Conservation (phyloP, 345 rosid genomes). For the Euclidium syriacum region DNA sequence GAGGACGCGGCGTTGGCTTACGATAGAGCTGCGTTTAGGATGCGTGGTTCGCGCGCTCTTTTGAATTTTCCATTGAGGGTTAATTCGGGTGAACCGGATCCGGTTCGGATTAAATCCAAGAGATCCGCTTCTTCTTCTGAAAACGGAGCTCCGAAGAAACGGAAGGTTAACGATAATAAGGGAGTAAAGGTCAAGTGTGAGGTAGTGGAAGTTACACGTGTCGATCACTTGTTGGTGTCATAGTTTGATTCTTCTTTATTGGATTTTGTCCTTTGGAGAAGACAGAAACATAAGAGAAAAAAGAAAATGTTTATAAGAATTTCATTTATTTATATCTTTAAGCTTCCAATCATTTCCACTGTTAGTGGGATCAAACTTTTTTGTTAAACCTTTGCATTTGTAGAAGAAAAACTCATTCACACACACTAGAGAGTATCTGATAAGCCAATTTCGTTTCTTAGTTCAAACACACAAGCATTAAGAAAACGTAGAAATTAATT, state of each 20-base stretch:
- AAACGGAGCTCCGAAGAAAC: conserved; percentile 55
- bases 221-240: conserved; percentile 29
- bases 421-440: too few relatives aligned
- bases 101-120: conserved; percentile 82
- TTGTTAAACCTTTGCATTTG: too few relatives aligned
- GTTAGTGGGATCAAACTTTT: neutral
- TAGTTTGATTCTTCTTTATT: conserved; percentile 15
- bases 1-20: conserved; percentile 98
- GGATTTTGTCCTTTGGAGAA: neutral
- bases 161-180: conserved; percentile 49
- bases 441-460: too few relatives aligned
- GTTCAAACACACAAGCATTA: too few relatives aligned
- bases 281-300: neutral
- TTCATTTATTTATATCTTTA: conserved; percentile 6
- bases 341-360: neutral
- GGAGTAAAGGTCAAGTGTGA: conserved; percentile 25
- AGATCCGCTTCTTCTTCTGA: conserved; percentile 50
- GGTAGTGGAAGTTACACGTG: conserved; percentile 36
- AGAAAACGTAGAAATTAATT: too few relatives aligned
- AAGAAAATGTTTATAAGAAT: neutral
- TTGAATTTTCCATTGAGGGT: conserved; percentile 86
- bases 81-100: conserved; percentile 95
- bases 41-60: conserved; percentile 93
- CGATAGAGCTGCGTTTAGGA: conserved; percentile 88
- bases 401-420: neutral